phyloP scores from a whole-genome alignment of 1,284 basidiomycete species.

The Ganoderma resinaceum region DNA sequence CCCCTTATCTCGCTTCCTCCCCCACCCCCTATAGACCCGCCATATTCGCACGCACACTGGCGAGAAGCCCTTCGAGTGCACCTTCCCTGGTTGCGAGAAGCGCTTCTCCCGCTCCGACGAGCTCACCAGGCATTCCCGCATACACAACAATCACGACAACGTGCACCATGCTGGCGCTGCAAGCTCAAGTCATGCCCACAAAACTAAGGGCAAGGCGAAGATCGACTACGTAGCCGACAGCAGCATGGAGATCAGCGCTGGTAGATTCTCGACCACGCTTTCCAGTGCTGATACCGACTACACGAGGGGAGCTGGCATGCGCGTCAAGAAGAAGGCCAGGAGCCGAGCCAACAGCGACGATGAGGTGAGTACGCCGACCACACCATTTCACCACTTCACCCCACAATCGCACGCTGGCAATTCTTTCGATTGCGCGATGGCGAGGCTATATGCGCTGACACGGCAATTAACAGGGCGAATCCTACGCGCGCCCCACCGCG shows the following conservation, averaged over 20 bases:
- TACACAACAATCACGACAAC: slow-evolving; percentile 70
- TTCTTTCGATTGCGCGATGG: slow-evolving; percentile 13
- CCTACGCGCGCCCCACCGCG: slow-evolving; percentile 74
- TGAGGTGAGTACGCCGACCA: slow-evolving; percentile 57
- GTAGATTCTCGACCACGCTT: slow-evolving; percentile 23
- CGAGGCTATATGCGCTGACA: slow-evolving; percentile 12
- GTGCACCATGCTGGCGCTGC: slow-evolving; percentile 31
- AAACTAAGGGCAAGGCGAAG: slow-evolving; percentile 41
- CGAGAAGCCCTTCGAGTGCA: slow-evolving; percentile 96
- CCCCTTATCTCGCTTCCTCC: slow-evolving; percentile 28
- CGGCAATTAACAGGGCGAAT: slow-evolving; percentile 53
- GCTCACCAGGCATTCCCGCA: slow-evolving; percentile 94
- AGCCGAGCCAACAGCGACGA: slow-evolving; percentile 82
- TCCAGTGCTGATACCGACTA: slow-evolving; percentile 29
- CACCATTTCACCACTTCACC: slow-evolving; percentile 8
- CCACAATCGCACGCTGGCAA: slow-evolving; percentile 4
- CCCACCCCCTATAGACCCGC: slow-evolving; percentile 74
- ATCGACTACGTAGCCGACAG: slow-evolving; percentile 47
- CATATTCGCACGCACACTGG: slow-evolving; percentile 99
- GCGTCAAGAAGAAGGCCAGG: slow-evolving; percentile 73
- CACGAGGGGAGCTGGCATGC: slow-evolving; percentile 28
- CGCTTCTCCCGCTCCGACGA: slow-evolving; percentile 98
- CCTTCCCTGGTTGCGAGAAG: slow-evolving; percentile 95
- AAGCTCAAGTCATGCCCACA: slow-evolving; percentile 32
- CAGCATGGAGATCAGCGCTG: slow-evolving; percentile 33